A percentile compares a stretch with the other conserved stretches of the same genome.
Evolutionary conservation across 2,329 filamentous ascomycete species (phyloP).

Genomic region (Ceratocystis colombiana): DNA sequence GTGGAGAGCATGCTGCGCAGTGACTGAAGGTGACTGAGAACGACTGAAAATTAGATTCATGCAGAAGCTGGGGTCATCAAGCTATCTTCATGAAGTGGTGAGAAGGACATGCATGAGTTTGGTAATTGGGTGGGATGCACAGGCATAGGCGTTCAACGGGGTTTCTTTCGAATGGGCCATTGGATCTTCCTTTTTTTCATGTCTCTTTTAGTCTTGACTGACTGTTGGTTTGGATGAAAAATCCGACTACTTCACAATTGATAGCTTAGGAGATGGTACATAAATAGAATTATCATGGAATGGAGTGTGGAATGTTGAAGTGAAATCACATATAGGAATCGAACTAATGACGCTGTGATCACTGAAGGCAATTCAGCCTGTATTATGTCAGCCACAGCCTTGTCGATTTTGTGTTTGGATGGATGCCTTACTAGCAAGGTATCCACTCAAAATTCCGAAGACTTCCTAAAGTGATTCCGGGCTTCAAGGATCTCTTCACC

Average conservation of each 20-base stretch:
- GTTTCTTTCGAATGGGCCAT: conserved; percentile 3
- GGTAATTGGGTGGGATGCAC: conserved; percentile 7
- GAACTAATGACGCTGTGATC: neutral
- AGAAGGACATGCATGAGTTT: conserved; percentile 15
- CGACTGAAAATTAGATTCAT: neutral
- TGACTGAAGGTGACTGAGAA: conserved; percentile 45
- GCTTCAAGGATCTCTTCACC: conserved; percentile 22
- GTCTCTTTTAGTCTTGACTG: conserved; percentile 12
- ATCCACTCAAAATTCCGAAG: conserved; percentile 25
- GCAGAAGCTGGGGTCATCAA: neutral
- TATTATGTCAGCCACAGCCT: conserved; percentile 25
- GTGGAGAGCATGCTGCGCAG: conserved; percentile 97
- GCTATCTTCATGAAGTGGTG: neutral
- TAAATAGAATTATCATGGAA: conserved; percentile 6
- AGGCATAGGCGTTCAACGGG: conserved; percentile 13
- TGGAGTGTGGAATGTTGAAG: neutral
- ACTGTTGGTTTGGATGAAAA: neutral
- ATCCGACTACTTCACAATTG: neutral
- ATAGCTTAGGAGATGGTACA: neutral
- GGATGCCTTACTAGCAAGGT: conserved; percentile 25
- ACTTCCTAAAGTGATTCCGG: conserved; percentile 22
- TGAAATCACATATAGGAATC: neutral
- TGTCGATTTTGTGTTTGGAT: conserved; percentile 11
- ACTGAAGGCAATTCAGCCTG: no score
- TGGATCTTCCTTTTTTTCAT: conserved; percentile 17